Percentiles rank a stretch among this genome's conserved stretches.
Evolutionary conservation across 1,284 basidiomycete species (phyloP).

Genomic region (Entoloma clypeatum): DNA sequence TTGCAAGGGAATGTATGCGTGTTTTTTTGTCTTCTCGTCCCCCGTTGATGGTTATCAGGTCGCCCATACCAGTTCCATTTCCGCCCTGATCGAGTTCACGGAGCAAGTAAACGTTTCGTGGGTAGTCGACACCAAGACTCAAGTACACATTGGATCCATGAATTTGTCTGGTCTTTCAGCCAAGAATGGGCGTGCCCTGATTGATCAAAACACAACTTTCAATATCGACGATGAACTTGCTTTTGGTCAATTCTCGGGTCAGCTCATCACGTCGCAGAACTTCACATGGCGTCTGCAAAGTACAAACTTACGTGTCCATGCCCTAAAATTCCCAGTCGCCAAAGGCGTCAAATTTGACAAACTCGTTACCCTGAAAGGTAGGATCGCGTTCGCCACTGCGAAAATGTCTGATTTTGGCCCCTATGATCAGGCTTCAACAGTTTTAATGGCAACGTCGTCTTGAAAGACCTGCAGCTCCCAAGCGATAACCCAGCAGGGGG

Average conservation of each 20-base stretch:
- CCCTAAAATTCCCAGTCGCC: slow-evolving; percentile 62
- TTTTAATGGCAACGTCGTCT: slow-evolving; percentile 54
- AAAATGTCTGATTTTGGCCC: neutral
- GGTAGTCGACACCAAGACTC: slow-evolving; percentile 42
- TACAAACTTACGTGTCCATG: slow-evolving; percentile 59
- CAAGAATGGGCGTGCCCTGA: slow-evolving; percentile 47
- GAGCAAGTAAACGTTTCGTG: slow-evolving; percentile 53
- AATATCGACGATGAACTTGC: slow-evolving; percentile 48
- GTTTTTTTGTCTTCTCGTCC: slow-evolving; percentile 16
- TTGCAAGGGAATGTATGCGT: slow-evolving; percentile 44
- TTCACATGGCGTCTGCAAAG: slow-evolving; percentile 72
- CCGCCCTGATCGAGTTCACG: slow-evolving; percentile 55
- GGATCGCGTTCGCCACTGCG: slow-evolving; percentile 3
- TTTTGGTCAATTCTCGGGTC: slow-evolving; percentile 54
- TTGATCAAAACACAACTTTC: slow-evolving; percentile 59
- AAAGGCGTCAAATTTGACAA: slow-evolving; percentile 64
- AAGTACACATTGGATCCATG: slow-evolving; percentile 49
- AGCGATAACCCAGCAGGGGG: slow-evolving; percentile 67
- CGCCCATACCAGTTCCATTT: slow-evolving; percentile 56
- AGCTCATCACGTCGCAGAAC: slow-evolving; percentile 62
- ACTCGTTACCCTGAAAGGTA: slow-evolving; percentile 49
- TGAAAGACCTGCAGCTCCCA: slow-evolving; percentile 70
- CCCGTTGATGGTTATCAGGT: slow-evolving; percentile 36
- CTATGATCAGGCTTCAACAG: slow-evolving; percentile 54
- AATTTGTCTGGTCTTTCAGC: slow-evolving; percentile 42